phyloP scores from a whole-genome alignment of 768 basidiomycete species.

The Pulveroboletus sp. region DNA sequence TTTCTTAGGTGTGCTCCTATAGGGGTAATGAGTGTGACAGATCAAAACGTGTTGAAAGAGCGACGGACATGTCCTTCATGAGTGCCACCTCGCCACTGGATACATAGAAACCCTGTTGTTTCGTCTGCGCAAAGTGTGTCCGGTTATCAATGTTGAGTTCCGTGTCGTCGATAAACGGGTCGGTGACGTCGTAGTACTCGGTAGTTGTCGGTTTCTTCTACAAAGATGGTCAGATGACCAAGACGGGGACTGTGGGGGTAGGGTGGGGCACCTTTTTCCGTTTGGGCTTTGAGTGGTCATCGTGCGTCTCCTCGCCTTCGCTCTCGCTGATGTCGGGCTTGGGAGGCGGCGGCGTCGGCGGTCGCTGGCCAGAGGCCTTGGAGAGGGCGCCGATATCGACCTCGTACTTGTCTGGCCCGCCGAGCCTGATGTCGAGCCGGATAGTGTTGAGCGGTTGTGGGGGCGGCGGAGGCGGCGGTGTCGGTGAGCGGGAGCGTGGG shows the following conservation, averaged over 20 bases:
- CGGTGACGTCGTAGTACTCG: constrained; percentile 87
- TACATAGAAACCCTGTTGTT: constrained; percentile 92
- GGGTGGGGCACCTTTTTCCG: constrained; percentile 36
- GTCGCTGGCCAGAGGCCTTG: constrained; percentile 64
- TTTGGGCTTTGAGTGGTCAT: constrained; percentile 32
- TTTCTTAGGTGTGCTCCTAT: constrained; percentile 60
- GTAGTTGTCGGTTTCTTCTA: constrained; percentile 52
- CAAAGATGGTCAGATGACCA: constrained; percentile 5
- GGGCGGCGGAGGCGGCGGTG: constrained; percentile 48
- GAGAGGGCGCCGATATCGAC: constrained; percentile 61
- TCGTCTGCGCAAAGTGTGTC: constrained; percentile 87
- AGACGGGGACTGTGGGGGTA: constrained; percentile 4
- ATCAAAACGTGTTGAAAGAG: not conserved
- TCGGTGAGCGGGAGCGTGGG: constrained; percentile 54
- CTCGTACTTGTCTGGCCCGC: constrained; percentile 73
- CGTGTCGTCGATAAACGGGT: constrained; percentile 98
- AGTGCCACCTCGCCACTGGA: constrained; percentile 85
- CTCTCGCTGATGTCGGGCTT: constrained; percentile 56
- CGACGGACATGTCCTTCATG: constrained; percentile 64
- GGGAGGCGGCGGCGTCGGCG: constrained; percentile 50
- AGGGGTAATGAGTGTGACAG: constrained; percentile 19
- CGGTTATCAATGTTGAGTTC: constrained; percentile 90
- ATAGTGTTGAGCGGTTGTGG: constrained; percentile 59
- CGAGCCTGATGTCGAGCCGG: constrained; percentile 64
- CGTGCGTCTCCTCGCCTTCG: constrained; percentile 45